Evolutionary conservation across 495 filamentous ascomycete species (phyloP).

Genomic region (Beverwykella pulmonaria): DNA sequence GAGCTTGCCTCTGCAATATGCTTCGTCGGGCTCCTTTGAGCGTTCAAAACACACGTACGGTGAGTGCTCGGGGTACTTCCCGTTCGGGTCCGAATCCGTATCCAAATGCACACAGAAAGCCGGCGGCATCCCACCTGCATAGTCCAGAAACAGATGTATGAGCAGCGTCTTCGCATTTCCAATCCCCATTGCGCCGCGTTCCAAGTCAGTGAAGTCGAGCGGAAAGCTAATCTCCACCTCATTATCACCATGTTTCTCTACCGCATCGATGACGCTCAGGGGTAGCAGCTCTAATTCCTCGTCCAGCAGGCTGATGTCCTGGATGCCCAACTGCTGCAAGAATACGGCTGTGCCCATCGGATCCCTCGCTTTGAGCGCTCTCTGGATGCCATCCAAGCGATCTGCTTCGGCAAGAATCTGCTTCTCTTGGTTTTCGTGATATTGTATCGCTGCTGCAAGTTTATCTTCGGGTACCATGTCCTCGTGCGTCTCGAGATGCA

Average conservation of each 20-base stretch:
- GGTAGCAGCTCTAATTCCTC: slow-evolving; percentile 34
- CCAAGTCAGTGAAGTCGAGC: slow-evolving; percentile 23
- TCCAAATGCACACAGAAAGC: slow-evolving; percentile 41
- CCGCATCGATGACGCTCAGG: slow-evolving; percentile 17
- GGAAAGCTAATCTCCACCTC: slow-evolving; percentile 40
- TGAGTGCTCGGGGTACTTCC: slow-evolving; percentile 9
- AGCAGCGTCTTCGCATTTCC: slow-evolving; percentile 26
- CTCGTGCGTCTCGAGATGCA: slow-evolving; percentile 16
- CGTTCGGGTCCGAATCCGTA: slow-evolving; percentile 9
- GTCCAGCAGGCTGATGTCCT: slow-evolving; percentile 27
- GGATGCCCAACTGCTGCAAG: slow-evolving; percentile 23
- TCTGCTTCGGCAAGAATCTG: slow-evolving; percentile 26
- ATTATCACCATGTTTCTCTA: slow-evolving; percentile 25
- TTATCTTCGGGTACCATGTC: slow-evolving; percentile 12
- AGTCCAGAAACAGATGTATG: slow-evolving; percentile 17
- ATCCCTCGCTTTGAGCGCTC: slow-evolving; percentile 25
- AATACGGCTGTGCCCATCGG: slow-evolving; percentile 28
- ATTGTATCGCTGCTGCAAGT: slow-evolving; percentile 19
- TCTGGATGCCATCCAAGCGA: slow-evolving; percentile 14
- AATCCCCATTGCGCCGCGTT: slow-evolving; percentile 26
- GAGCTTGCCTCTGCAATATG: slow-evolving; percentile 7
- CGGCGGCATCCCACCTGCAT: slow-evolving; percentile 2
- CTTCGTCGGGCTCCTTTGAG: slow-evolving; percentile 1
- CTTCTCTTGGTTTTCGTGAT: slow-evolving; percentile 9
- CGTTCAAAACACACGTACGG: slow-evolving; percentile 13